Evolutionary conservation across 345 rosid species (phyloP), one percentile per base, ranked within the genome.

Genomic region (Turritis glabra): DNA sequence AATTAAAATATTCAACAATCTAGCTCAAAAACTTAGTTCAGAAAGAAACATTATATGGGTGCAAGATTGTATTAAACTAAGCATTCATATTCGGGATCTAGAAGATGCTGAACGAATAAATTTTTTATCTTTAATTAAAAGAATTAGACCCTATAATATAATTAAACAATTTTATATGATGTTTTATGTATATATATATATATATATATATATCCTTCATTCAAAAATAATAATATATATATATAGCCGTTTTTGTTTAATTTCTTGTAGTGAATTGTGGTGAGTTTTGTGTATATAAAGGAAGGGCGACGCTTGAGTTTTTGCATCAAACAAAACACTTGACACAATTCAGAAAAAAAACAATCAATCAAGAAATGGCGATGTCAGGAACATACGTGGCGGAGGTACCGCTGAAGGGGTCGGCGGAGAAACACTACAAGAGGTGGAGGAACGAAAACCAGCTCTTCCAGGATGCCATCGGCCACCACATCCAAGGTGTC

Each of bases 311-410:
- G 17, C 38, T 26, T 10, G 37, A 8, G 47, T 14, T 22, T 48
- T 47, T 60, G 17, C 67, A 59, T 59, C 48, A 41, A 58, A 47
- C 37, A 23, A 30, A 43, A 44, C 3, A 32, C 54, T 64, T 15
- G 44, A 58, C 12, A 46, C 32, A 70, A 7, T 33, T 58, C 50
- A 1, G 21, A 56, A 58, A 7, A 35, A 12, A 13, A 25, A 8
- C 44, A 60, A 60, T 11, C 67, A 46, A 29, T 9, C 18, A 0
- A 63, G 38, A 29, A 44, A 72, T 62, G 69, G 76, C 62, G 33
- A 62, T 21, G 69, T 51, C 69, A 21, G 69, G 69, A 72, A 72
- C 76, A 61, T 62, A 72, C 25, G 69, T 72, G 33, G 29, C 61
- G 25, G 69, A 72, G 12, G 44, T 72, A 4, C 69, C 76, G 1